A percentile compares a stretch with the other conserved stretches of the same genome.
Conservation (phyloP, 2,329 filamentous ascomycete genomes). For the Aureobasidium pullulans region DNA sequence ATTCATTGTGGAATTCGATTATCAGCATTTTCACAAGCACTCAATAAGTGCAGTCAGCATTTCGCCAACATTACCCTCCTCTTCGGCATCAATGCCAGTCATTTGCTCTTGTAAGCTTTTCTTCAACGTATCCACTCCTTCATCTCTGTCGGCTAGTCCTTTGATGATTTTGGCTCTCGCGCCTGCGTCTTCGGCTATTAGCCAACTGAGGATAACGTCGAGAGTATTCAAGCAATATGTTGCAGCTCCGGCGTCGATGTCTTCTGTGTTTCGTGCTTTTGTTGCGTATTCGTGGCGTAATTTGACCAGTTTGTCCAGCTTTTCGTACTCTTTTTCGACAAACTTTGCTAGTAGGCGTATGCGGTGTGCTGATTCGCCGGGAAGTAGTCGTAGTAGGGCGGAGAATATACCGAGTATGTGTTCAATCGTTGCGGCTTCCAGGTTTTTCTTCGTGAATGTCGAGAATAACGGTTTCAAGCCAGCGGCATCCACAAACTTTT, state of each 20-base stretch:
- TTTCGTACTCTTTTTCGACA: conserved; percentile 88
- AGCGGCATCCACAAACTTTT: conserved; percentile 70
- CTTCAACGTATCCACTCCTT: conserved; percentile 56
- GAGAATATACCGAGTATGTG: conserved; percentile 81
- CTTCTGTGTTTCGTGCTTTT: conserved; percentile 56
- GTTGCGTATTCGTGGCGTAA: conserved; percentile 64
- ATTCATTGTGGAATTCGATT: too few relatives aligned
- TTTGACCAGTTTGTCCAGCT: conserved; percentile 64
- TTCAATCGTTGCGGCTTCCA: conserved; percentile 60
- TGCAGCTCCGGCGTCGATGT: conserved; percentile 66
- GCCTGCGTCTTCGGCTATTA: conserved; percentile 79
- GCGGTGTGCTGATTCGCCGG: conserved; percentile 66
- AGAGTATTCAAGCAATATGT: conserved; percentile 76
- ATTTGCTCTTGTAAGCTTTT: conserved; percentile 63
- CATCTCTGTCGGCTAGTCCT: conserved; percentile 61
- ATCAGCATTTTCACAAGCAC: neutral
- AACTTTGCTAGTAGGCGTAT: conserved; percentile 90
- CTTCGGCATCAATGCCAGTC: conserved; percentile 48
- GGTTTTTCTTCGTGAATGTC: conserved; percentile 80
- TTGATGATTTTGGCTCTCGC: conserved; percentile 58
- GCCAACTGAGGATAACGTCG: conserved; percentile 82
- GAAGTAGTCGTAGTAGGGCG: conserved; percentile 70
- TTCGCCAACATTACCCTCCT: conserved; percentile 49
- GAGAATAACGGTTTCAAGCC: conserved; percentile 81
- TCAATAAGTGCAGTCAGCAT: conserved; percentile 58